Conservation (phyloP, 306 rosid species). For the Quercus rubra region DNA sequence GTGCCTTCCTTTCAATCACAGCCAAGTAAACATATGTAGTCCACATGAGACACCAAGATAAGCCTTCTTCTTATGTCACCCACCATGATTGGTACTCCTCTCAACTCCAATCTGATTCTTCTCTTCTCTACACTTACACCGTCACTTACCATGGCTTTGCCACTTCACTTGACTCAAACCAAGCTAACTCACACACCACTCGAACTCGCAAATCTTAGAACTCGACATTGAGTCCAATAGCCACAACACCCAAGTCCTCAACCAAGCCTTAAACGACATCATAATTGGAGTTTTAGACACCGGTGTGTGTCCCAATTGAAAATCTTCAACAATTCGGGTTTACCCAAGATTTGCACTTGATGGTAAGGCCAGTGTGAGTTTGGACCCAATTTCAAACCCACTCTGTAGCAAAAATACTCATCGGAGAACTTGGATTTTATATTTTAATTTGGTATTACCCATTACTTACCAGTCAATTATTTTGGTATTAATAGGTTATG, state of each 20-base stretch:
- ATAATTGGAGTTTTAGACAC: conserved; percentile 79
- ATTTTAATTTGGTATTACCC: too few relatives aligned
- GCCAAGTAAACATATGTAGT: conserved; percentile 66
- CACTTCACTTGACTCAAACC: conserved; percentile 39
- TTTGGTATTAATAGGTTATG: too few relatives aligned
- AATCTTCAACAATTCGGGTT: conserved; percentile 61
- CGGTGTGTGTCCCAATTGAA: conserved; percentile 76
- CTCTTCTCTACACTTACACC: conserved; percentile 70
- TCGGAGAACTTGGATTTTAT: too few relatives aligned
- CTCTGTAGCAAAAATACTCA: conserved; percentile 76
- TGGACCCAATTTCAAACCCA: conserved; percentile 41
- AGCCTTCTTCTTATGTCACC: conserved; percentile 51
- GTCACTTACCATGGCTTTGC: conserved; percentile 78
- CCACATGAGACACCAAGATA: conserved; percentile 51
- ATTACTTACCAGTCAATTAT: too few relatives aligned
- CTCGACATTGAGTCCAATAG: conserved; percentile 48
- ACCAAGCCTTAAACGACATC: conserved; percentile 59
- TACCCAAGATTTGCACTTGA: conserved; percentile 61
- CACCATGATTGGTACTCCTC: conserved; percentile 79
- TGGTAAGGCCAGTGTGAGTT: conserved; percentile 81
- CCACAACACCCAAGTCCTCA: conserved; percentile 43
- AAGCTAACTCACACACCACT: conserved; percentile 66
- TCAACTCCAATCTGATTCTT: conserved; percentile 48
- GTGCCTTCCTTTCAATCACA: conserved; percentile 10
- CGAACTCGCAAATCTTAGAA: conserved; percentile 78